Percentiles rank a stretch among this genome's conserved stretches.
Evolutionary conservation across 106 monocot species (phyloP).

Genomic region (Ottelia alismoides): DNA sequence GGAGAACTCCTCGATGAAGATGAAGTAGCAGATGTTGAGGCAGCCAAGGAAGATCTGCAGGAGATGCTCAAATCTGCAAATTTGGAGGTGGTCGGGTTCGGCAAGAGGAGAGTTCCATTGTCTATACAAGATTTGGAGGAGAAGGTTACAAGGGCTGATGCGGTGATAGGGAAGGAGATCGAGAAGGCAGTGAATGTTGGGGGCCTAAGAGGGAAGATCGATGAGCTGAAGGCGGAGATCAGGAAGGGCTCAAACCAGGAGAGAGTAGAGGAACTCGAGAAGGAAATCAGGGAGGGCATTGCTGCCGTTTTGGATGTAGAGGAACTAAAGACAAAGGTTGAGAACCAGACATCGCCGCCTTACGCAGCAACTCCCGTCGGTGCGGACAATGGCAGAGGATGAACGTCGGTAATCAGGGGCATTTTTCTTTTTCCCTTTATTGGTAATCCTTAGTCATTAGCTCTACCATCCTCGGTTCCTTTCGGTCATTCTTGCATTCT

Average conservation of each 20-base stretch:
- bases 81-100: constrained; percentile 32
- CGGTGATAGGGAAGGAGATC: constrained; percentile 34
- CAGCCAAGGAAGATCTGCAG: constrained; percentile 28
- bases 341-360: too few relatives aligned
- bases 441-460: too few relatives aligned
- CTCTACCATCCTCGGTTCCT: too few relatives aligned
- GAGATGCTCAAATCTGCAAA: constrained; percentile 38
- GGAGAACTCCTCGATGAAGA: constrained; percentile 39
- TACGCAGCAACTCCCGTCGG: too few relatives aligned
- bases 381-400: too few relatives aligned
- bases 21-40: constrained; percentile 26
- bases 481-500: too few relatives aligned
- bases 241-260: constrained; percentile 21
- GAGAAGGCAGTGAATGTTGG: constrained; percentile 23
- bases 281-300: constrained; percentile 51
- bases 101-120: constrained; percentile 22
- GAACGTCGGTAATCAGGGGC: too few relatives aligned
- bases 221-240: constrained; percentile 41
- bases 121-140: constrained; percentile 31
- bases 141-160: constrained; percentile 29
- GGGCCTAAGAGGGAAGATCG: constrained; percentile 39
- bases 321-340: constrained; percentile 36
- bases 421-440: too few relatives aligned
- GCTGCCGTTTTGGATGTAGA: constrained; percentile 19
- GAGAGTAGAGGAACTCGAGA: constrained; percentile 23